A percentile compares a stretch with the other conserved stretches of the same genome.
phyloP scores from a whole-genome alignment of 2,329 filamentous ascomycete genomes.

The Monosporascus cannonballus region DNA sequence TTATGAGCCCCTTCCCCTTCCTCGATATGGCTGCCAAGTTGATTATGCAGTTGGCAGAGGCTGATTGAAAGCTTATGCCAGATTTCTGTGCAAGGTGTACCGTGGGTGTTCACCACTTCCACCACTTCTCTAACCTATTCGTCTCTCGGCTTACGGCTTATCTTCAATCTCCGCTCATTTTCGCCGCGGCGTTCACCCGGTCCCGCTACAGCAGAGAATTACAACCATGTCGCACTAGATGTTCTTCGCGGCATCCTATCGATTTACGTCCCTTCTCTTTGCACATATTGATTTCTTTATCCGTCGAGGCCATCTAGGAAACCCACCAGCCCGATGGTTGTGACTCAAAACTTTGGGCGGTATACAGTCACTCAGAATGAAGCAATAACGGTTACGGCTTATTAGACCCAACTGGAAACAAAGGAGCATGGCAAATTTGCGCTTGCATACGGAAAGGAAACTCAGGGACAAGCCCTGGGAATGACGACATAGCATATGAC shows the following conservation, averaged over 20 bases:
- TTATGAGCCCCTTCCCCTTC: slow-evolving; percentile 92
- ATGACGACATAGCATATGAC: too few relatives aligned
- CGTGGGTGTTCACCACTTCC: neutral
- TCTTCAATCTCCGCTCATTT: neutral
- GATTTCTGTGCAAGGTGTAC: neutral
- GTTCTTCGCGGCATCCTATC: neutral
- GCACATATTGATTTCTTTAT: neutral
- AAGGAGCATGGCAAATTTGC: too few relatives aligned
- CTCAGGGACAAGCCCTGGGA: too few relatives aligned
- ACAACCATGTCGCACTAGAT: neutral
- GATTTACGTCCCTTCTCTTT: neutral
- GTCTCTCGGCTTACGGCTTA: neutral
- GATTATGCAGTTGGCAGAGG: slow-evolving; percentile 88
- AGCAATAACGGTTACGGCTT: too few relatives aligned
- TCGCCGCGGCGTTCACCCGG: neutral
- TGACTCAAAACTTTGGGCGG: too few relatives aligned
- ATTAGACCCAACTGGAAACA: too few relatives aligned
- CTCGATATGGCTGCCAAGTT: slow-evolving; percentile 87
- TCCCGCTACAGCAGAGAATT: neutral
- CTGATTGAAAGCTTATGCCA: slow-evolving; percentile 42
- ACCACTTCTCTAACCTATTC: neutral
- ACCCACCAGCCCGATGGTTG: too few relatives aligned
- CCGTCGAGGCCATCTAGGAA: neutral
- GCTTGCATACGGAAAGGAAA: too few relatives aligned
- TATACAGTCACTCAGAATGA: too few relatives aligned